Percentiles rank a stretch among this genome's conserved stretches.
Conservation (phyloP, 2,329 filamentous ascomycete species). For the Ceratocystis alfenasii region DNA sequence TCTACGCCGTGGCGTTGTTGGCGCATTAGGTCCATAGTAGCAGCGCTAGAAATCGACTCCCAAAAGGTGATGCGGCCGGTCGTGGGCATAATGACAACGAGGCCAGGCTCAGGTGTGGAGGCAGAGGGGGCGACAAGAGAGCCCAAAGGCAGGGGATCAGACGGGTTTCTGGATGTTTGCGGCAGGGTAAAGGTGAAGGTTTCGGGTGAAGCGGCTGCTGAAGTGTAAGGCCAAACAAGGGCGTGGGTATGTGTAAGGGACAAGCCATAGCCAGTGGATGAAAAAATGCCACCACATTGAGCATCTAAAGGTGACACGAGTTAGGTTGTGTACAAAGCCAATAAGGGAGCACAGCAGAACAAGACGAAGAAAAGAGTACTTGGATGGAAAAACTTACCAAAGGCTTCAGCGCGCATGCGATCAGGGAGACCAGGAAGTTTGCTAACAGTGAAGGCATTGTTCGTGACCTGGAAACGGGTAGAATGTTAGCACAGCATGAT, state of each 20-base stretch:
- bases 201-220: conserved; percentile 55
- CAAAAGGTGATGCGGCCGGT: conserved; percentile 84
- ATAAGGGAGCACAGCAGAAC: not conserved
- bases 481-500: not conserved
- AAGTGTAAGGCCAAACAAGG: conserved; percentile 79
- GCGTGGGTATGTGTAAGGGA: conserved; percentile 71
- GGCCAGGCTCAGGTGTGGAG: conserved; percentile 66
- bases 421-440: conserved; percentile 75
- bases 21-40: conserved; percentile 69
- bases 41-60: conserved; percentile 86
- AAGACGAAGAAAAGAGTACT: conserved; percentile 19
- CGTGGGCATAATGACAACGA: conserved; percentile 73
- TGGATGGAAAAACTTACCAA: conserved; percentile 40
- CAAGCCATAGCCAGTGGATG: conserved; percentile 60
- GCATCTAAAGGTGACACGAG: conserved; percentile 35
- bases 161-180: conserved; percentile 52
- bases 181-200: conserved; percentile 72
- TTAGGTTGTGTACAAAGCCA: not conserved
- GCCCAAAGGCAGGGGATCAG: conserved; percentile 68
- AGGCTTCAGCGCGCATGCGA: conserved; percentile 53
- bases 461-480: conserved; percentile 53
- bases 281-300: conserved; percentile 55
- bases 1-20: conserved; percentile 73
- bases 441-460: conserved; percentile 71
- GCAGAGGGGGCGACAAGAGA: conserved; percentile 69